phyloP scores from a whole-genome alignment of 2,329 filamentous ascomycete genomes.

The Albifimbria verrucaria region DNA sequence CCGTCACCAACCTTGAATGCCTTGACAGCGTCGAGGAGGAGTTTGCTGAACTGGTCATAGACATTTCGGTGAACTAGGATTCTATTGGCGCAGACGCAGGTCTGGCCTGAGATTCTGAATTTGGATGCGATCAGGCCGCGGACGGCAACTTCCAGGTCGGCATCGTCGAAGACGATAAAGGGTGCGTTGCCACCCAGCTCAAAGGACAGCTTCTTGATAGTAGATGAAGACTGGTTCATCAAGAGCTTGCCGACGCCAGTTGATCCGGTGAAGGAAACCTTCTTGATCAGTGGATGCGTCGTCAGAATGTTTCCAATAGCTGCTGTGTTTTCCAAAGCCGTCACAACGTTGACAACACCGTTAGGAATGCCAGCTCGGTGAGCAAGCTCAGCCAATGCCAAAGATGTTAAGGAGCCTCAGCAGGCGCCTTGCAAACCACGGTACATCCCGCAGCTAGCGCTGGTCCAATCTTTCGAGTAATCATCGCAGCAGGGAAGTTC shows the following conservation, averaged over 20 bases:
- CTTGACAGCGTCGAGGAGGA: constrained; percentile 49
- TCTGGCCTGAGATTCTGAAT: constrained; percentile 70
- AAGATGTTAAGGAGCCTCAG: constrained; percentile 83
- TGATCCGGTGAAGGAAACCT: constrained; percentile 71
- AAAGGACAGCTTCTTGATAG: constrained; percentile 71
- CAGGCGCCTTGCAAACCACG: constrained; percentile 81
- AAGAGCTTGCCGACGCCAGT: constrained; percentile 44
- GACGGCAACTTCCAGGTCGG: constrained; percentile 67
- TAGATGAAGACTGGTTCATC: constrained; percentile 67
- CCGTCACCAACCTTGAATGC: constrained; percentile 56
- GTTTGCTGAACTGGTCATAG: constrained; percentile 54
- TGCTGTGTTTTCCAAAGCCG: constrained; percentile 71
- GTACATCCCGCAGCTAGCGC: constrained; percentile 70
- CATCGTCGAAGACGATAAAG: constrained; percentile 74
- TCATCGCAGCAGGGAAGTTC: constrained; percentile 60
- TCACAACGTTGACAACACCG: constrained; percentile 85
- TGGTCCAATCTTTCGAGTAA: constrained; percentile 43
- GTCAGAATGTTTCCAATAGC: constrained; percentile 63
- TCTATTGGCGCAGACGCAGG: constrained; percentile 64
- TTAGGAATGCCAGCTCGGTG: constrained; percentile 81
- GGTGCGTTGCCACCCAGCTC: constrained; percentile 73
- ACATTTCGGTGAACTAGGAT: constrained; percentile 58
- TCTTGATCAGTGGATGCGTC: constrained; percentile 48
- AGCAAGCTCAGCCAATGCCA: constrained; percentile 79
- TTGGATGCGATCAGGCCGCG: constrained; percentile 64